phyloP scores from a whole-genome alignment of 805 yeast species.

The Schwanniomyces polymorphus region DNA sequence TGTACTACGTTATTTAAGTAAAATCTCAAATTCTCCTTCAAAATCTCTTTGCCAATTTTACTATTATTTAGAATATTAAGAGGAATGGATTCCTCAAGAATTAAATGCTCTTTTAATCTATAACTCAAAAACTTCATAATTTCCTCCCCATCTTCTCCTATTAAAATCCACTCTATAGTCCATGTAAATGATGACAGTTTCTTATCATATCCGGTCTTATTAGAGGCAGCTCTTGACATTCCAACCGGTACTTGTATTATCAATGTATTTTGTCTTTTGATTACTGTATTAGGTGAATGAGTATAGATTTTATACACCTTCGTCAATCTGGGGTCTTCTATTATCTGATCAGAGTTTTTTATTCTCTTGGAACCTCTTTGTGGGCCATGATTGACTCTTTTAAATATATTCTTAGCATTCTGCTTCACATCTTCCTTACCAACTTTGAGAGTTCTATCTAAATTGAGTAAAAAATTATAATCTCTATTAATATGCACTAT shows the following conservation, averaged over 20 bases:
- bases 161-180: constrained; percentile 75
- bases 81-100: constrained; percentile 43
- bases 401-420: constrained; percentile 44
- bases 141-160: constrained; percentile 26
- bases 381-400: constrained; percentile 16
- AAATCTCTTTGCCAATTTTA: constrained; percentile 10
- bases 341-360: constrained; percentile 14
- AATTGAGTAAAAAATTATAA: constrained; percentile 65
- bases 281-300: constrained; percentile 23
- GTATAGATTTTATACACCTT: constrained; percentile 23
- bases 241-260: constrained; percentile 67
- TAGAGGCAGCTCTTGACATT: constrained; percentile 64
- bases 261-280: constrained; percentile 63
- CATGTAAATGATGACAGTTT: constrained; percentile 62
- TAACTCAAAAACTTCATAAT: constrained; percentile 40
- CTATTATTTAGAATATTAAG: constrained; percentile 24
- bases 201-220: constrained; percentile 72
- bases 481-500: constrained; percentile 70
- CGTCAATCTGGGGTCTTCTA: constrained; percentile 22
- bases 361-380: constrained; percentile 15
- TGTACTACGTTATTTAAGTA: constrained; percentile 34
- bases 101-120: constrained; percentile 38
- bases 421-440: constrained; percentile 51
- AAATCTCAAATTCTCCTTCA: constrained; percentile 26
- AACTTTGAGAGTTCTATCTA: constrained; percentile 61